A percentile compares a stretch with the other conserved stretches of the same genome.
phyloP scores from a whole-genome alignment of 2,329 filamentous ascomycete genomes.

The Trichoderma sp. region DNA sequence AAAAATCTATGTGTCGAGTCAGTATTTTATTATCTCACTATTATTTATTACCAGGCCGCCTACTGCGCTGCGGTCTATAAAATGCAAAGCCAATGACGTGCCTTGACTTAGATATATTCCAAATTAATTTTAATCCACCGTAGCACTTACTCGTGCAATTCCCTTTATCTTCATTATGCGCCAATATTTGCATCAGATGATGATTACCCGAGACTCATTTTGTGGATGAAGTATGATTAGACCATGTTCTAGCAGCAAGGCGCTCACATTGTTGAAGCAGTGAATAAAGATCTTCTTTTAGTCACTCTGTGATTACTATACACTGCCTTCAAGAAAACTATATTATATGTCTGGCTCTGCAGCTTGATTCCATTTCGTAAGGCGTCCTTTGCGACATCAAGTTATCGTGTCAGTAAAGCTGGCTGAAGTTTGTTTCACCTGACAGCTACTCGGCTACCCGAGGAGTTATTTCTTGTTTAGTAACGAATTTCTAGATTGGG shows the following conservation, averaged over 20 bases:
- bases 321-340: neutral
- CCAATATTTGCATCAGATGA: no score
- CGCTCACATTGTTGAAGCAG: neutral
- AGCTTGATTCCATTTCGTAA: neutral
- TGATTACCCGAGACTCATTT: no score
- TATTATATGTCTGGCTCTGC: neutral
- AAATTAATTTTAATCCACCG: no score
- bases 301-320: neutral
- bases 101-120: no score
- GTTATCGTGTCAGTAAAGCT: neutral
- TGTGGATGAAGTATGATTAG: neutral
- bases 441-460: neutral
- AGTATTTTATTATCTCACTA: no score
- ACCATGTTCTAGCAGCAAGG: neutral
- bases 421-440: neutral
- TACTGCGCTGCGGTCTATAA: no score
- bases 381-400: neutral
- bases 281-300: neutral
- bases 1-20: no score
- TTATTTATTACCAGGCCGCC: no score
- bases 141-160: no score
- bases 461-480: neutral
- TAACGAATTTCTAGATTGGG: neutral
- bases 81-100: no score
- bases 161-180: no score